These are phyloP conservation scores for Limnanthes douglasii DNA, from an alignment of 345 rosid genomes.

Conservation along the genomic window DNA sequence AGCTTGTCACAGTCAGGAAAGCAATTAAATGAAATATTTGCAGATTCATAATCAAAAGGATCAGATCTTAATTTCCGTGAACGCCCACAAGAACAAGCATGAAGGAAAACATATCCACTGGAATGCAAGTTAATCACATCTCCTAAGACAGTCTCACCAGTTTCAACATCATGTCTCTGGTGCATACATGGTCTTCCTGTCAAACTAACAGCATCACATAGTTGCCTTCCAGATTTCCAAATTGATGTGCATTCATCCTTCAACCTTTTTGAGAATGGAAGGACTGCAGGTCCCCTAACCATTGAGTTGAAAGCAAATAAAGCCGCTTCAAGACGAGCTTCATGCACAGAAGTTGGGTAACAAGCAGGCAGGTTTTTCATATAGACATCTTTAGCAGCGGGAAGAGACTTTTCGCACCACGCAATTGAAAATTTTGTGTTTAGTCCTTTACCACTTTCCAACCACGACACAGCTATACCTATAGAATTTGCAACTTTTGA, in stretches of 20 bases:
- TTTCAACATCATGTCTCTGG: slow-evolving; percentile 34
- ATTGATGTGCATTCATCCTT: slow-evolving; percentile 58
- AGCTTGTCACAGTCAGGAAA: slow-evolving; percentile 60
- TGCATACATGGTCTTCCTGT: slow-evolving; percentile 78
- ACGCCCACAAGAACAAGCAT: slow-evolving; percentile 86
- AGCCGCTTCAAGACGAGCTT: slow-evolving; percentile 47
- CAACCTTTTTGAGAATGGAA: slow-evolving; percentile 37
- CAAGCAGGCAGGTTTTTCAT: slow-evolving; percentile 57
- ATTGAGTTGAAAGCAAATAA: slow-evolving; percentile 43
- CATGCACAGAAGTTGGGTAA: slow-evolving; percentile 58
- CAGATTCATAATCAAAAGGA: slow-evolving; percentile 67
- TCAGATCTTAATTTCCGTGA: slow-evolving; percentile 43
- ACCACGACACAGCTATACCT: slow-evolving; percentile 42
- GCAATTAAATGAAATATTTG: slow-evolving; percentile 33
- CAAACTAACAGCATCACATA: slow-evolving; percentile 82
- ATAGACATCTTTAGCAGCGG: slow-evolving; percentile 62
- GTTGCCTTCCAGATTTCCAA: slow-evolving; percentile 80
- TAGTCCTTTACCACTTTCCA: slow-evolving; percentile 59
- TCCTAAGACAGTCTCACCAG: slow-evolving; percentile 13
- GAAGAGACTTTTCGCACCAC: slow-evolving; percentile 72
- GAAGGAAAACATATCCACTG: slow-evolving; percentile 69
- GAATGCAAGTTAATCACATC: slow-evolving; percentile 34
- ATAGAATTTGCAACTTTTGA: slow-evolving; percentile 29
- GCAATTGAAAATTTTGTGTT: slow-evolving; percentile 44
- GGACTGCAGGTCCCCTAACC: slow-evolving; percentile 73